A percentile compares a stretch with the other conserved stretches of the same genome.
phyloP scores from a whole-genome alignment of 176 grass and related monocot genomes.

The Juncus effusus region DNA sequence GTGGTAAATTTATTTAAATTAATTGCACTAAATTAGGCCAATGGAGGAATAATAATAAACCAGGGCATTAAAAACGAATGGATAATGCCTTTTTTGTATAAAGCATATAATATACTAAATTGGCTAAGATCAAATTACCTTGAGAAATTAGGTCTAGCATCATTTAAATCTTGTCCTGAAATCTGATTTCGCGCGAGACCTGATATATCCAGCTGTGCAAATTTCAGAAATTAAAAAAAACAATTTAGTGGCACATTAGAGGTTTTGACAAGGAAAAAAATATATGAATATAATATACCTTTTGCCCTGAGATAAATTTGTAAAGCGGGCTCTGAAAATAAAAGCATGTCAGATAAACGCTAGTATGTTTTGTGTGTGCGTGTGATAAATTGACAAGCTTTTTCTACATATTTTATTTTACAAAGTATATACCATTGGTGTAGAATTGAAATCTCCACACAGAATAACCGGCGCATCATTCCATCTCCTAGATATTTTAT shows the following conservation, averaged over 20 bases:
- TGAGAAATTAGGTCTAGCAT: conserved; percentile 34
- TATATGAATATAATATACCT: conserved; percentile 36
- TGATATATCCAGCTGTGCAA: conserved; percentile 64
- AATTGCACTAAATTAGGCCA: neutral
- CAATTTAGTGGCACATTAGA: conserved; percentile 21
- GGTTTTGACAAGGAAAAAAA: neutral
- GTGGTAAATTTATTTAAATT: conserved; percentile 3
- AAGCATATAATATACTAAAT: neutral
- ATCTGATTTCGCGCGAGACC: conserved; percentile 49
- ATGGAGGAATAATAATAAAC: no score
- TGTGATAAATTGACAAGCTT: no score
- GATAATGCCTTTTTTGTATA: neutral
- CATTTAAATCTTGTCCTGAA: conserved; percentile 68
- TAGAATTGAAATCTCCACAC: conserved; percentile 84
- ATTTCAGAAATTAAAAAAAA: conserved; percentile 28
- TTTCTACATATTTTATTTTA: no score
- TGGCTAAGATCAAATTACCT: conserved; percentile 37
- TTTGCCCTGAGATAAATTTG: conserved; percentile 63
- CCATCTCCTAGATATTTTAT: conserved; percentile 69
- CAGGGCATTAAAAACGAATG: no score
- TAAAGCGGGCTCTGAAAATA: conserved; percentile 78
- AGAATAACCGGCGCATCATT: conserved; percentile 84
- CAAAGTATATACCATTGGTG: neutral
- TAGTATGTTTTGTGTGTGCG: no score
- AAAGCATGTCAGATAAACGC: conserved; percentile 13